Conservation (phyloP, 2,329 filamentous ascomycete species). For the Colletotrichum horii region DNA sequence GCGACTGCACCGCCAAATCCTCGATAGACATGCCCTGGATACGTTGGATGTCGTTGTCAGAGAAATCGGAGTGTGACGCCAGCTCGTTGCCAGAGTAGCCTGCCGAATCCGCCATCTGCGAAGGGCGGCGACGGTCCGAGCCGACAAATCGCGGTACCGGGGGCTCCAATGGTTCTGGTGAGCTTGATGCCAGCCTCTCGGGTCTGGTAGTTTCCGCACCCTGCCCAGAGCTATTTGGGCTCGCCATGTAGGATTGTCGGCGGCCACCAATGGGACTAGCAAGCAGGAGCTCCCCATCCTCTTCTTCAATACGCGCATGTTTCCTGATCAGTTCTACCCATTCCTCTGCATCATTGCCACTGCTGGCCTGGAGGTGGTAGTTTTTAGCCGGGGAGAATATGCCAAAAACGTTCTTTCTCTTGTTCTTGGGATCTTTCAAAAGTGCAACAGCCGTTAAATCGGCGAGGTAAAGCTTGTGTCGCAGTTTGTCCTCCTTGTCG, state of each 20-base stretch:
- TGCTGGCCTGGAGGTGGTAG: slow-evolving; percentile 84
- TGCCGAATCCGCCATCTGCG: slow-evolving; percentile 69
- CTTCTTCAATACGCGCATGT: slow-evolving; percentile 84
- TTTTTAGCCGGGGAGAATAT: slow-evolving; percentile 91
- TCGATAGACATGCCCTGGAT: slow-evolving; percentile 58
- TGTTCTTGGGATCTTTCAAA: slow-evolving; percentile 87
- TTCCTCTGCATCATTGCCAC: slow-evolving; percentile 75
- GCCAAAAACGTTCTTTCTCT: slow-evolving; percentile 86
- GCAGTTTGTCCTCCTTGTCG: slow-evolving; percentile 85
- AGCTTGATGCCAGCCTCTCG: slow-evolving; percentile 57
- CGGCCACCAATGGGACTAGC: slow-evolving; percentile 66
- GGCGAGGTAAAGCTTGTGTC: slow-evolving; percentile 84
- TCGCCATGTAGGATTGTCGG: slow-evolving; percentile 47
- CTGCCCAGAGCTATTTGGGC: background rate
- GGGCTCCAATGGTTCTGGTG: slow-evolving; percentile 61
- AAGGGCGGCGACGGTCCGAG: slow-evolving; percentile 53
- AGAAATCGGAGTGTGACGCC: slow-evolving; percentile 86
- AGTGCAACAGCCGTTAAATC: slow-evolving; percentile 91
- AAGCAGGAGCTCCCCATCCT: slow-evolving; percentile 83
- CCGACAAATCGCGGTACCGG: slow-evolving; percentile 37
- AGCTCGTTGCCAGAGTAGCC: slow-evolving; percentile 68
- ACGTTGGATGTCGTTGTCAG: slow-evolving; percentile 66
- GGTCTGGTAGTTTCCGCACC: background rate
- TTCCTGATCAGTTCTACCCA: slow-evolving; percentile 85
- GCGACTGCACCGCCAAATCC: slow-evolving; percentile 48